Conservation (phyloP, 1,284 basidiomycete species). For the Rhizopogon parksii region DNA sequence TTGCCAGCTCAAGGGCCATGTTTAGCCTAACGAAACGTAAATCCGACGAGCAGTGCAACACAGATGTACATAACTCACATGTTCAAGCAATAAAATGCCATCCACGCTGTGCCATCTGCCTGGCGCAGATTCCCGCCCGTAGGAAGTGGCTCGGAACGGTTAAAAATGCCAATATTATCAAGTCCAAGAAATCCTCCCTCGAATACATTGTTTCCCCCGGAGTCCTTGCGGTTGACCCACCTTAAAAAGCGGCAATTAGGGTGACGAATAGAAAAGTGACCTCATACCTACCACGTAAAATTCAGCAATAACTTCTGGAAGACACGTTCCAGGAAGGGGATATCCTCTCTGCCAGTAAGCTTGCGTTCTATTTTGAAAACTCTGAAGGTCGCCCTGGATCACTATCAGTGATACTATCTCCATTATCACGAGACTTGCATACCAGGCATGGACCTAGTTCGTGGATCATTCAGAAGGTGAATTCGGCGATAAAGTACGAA, state of each 20-base stretch:
- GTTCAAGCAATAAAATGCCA: slow-evolving; percentile 97
- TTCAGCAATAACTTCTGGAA: slow-evolving; percentile 97
- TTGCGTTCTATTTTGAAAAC: slow-evolving; percentile 99
- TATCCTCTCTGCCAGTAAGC: slow-evolving; percentile 84
- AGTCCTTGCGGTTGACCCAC: slow-evolving; percentile 99
- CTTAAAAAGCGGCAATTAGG: slow-evolving; percentile 30
- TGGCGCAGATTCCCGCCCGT: slow-evolving; percentile 90
- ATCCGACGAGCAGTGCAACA: slow-evolving; percentile 5
- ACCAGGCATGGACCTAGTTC: slow-evolving; percentile 77
- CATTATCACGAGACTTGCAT: slow-evolving; percentile 7
- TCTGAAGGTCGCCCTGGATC: slow-evolving; percentile 83
- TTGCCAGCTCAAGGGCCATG: slow-evolving; percentile 95
- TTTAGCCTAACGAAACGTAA: slow-evolving; percentile 59
- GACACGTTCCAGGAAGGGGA: slow-evolving; percentile 91
- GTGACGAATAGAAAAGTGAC: neutral
- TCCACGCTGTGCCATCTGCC: slow-evolving; percentile 98
- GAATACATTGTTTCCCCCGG: slow-evolving; percentile 92
- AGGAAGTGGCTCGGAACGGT: slow-evolving; percentile 92
- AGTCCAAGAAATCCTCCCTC: slow-evolving; percentile 97
- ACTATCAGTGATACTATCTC: slow-evolving; percentile 1
- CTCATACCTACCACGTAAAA: slow-evolving; percentile 76
- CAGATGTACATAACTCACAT: slow-evolving; percentile 52
- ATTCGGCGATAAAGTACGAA: neutral
- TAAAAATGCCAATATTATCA: slow-evolving; percentile 98
- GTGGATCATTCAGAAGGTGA: neutral